phyloP scores from a whole-genome alignment of 768 basidiomycete genomes.

The Gymnopilus junonius region DNA sequence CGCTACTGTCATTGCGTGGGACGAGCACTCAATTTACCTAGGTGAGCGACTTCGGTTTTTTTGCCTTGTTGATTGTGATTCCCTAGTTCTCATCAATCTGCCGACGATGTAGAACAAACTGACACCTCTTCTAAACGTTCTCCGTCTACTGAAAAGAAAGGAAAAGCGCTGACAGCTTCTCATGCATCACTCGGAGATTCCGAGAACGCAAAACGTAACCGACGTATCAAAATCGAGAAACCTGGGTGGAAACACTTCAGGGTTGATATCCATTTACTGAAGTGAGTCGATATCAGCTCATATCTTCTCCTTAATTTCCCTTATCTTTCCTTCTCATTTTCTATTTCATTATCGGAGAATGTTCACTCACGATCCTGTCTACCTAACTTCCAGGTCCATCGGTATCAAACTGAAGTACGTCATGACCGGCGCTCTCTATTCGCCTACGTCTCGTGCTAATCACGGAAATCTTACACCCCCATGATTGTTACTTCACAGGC shows the following conservation, averaged over 20 bases:
- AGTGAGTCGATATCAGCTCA: conserved; percentile 12
- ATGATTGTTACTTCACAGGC: not conserved
- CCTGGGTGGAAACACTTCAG: conserved; percentile 26
- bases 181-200: not conserved
- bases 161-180: not conserved
- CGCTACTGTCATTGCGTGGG: conserved; percentile 36
- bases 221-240: conserved; percentile 18
- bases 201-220: conserved; percentile 3
- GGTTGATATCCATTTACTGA: conserved; percentile 24
- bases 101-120: conserved; percentile 8
- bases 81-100: not conserved
- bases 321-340: not conserved
- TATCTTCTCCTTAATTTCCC: conserved; percentile 5
- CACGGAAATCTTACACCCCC: not conserved
- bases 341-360: not conserved
- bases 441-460: not conserved
- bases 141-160: conserved; percentile 6
- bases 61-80: not conserved
- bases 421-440: not conserved
- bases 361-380: conserved; percentile 2
- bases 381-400: conserved; percentile 15
- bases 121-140: not conserved
- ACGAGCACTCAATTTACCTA: conserved; percentile 35
- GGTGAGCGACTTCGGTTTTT: conserved; percentile 26
- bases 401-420: conserved; percentile 21